Percentiles rank a stretch among this genome's conserved stretches.
These are phyloP conservation scores for Lachancea waltii DNA, from an alignment of 805 yeast genomes.

Conservation along the genomic window DNA sequence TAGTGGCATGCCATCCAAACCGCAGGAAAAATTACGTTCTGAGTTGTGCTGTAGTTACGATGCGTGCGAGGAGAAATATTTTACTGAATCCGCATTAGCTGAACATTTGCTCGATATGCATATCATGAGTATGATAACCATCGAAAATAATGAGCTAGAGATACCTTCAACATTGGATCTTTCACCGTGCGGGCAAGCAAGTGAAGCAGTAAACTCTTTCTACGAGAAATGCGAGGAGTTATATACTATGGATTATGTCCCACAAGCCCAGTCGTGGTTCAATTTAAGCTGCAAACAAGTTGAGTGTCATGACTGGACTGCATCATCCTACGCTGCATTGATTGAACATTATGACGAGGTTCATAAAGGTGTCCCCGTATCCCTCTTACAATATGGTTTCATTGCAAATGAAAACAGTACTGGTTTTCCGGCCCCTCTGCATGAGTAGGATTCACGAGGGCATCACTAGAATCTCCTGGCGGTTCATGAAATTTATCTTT, in stretches of 20 bases:
- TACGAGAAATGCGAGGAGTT: slow-evolving; percentile 1
- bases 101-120: slow-evolving; percentile 4
- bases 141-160: not conserved
- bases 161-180: not conserved
- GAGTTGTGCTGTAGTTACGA: not conserved
- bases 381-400: slow-evolving; percentile 18
- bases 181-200: not conserved
- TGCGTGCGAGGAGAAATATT: not conserved
- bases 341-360: slow-evolving; percentile 23
- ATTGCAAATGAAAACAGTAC: no score
- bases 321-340: slow-evolving; percentile 14
- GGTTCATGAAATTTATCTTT: no score
- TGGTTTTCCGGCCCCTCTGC: no score
- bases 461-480: no score
- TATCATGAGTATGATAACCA: not conserved
- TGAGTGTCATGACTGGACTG: slow-evolving; percentile 9
- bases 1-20: not conserved
- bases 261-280: slow-evolving; percentile 9
- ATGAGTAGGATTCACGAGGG: no score
- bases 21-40: not conserved
- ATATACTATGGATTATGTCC: slow-evolving; percentile 1
- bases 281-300: slow-evolving; percentile 12
- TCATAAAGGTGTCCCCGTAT: slow-evolving; percentile 18
- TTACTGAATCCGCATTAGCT: not conserved
- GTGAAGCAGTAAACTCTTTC: slow-evolving; percentile 1